These are phyloP conservation scores for Pythium plurisporium DNA, from an alignment of 352 stramenopile species.

Conservation along the genomic window DNA sequence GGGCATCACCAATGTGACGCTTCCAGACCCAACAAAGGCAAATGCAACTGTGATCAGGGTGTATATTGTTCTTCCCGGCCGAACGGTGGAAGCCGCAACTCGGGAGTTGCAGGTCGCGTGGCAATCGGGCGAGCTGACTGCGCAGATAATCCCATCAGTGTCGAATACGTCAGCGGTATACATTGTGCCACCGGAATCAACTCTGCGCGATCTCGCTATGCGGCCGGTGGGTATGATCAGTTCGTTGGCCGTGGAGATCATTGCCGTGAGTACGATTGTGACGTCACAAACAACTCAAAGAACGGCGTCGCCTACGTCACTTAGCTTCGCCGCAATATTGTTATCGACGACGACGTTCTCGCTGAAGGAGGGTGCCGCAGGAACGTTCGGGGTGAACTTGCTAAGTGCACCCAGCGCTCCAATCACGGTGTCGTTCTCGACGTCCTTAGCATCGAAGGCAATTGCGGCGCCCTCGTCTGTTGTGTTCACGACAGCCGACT, in stretches of 20 bases:
- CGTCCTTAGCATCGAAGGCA: conserved; percentile 27
- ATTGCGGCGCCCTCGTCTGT: conserved; percentile 18
- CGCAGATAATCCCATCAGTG: conserved; percentile 28
- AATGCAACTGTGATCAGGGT: conserved; percentile 29
- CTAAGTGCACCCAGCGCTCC: conserved; percentile 33
- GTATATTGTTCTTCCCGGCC: conserved; percentile 25
- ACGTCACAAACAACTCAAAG: conserved; percentile 41
- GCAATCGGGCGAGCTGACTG: conserved; percentile 24
- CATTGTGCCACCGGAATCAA: conserved; percentile 24
- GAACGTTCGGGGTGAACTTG: conserved; percentile 26
- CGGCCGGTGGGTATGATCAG: conserved; percentile 1
- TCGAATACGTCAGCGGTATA: conserved; percentile 31
- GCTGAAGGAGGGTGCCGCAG: conserved; percentile 33
- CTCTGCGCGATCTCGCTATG: conserved; percentile 25
- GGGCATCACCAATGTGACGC: conserved; percentile 29
- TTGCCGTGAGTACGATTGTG: conserved; percentile 31
- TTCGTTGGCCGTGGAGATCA: conserved; percentile 15
- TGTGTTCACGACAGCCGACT: conserved; percentile 32
- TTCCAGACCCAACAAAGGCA: conserved; percentile 31
- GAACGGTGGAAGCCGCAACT: conserved; percentile 5
- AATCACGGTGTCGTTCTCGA: conserved; percentile 37
- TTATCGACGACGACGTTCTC: conserved; percentile 38
- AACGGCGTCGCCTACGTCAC: conserved; percentile 17
- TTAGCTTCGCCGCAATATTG: conserved; percentile 34
- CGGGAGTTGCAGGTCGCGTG: conserved; percentile 35